Conservation (phyloP, 78 protist genomes). For the Acrasis kona region DNA sequence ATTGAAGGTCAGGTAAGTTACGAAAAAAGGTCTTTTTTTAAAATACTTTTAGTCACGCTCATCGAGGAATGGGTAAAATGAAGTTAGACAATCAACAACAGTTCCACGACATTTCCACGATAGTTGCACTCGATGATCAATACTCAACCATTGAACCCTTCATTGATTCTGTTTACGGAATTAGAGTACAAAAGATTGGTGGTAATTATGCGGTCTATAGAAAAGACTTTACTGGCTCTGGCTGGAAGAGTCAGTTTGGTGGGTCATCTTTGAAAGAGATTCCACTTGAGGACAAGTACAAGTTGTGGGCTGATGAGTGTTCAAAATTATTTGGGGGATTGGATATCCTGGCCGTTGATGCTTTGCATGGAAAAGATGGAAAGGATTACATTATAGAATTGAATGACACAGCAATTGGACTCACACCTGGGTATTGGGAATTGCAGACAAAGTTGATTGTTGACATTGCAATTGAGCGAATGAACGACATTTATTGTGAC, state of each 20-base stretch:
- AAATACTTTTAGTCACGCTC: slow-evolving; percentile 7
- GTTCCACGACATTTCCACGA: slow-evolving; percentile 10
- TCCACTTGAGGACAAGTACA: background rate
- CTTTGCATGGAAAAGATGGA: slow-evolving; percentile 3
- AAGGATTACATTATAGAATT: slow-evolving; percentile 34
- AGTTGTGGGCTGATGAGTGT: slow-evolving; percentile 18
- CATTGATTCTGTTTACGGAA: slow-evolving; percentile 16
- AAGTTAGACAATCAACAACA: background rate
- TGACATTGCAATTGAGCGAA: background rate
- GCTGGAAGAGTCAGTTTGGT: too few relatives aligned
- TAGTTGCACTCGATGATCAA: slow-evolving; percentile 9
- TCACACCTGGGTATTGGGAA: background rate
- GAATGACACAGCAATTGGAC: slow-evolving; percentile 36
- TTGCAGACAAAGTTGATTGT: slow-evolving; percentile 7
- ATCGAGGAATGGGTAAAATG: slow-evolving; percentile 33
- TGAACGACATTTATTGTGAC: background rate
- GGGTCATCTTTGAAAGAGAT: too few relatives aligned
- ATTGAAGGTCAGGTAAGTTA: too few relatives aligned
- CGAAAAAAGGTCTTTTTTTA: too few relatives aligned
- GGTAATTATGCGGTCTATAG: background rate
- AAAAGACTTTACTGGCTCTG: slow-evolving; percentile 3
- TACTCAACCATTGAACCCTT: slow-evolving; percentile 27
- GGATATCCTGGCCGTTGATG: slow-evolving; percentile 31
- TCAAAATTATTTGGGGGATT: slow-evolving; percentile 23
- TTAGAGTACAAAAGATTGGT: slow-evolving; percentile 32